A percentile compares a stretch with the other conserved stretches of the same genome.
Evolutionary conservation across 257 asterid species (phyloP).

Genomic region (Ilex aquifolium): DNA sequence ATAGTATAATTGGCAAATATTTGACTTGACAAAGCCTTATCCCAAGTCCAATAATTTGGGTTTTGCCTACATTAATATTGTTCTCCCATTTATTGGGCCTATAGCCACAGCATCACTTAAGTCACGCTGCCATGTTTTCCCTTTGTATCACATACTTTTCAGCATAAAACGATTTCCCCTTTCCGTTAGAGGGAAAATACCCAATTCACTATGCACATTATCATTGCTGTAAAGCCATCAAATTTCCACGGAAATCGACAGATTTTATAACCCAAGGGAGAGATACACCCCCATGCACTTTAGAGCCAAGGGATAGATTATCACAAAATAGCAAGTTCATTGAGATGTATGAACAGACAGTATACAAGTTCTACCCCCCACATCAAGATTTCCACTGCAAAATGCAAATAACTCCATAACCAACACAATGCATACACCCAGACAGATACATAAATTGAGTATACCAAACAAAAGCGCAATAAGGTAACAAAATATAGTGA

Average conservation of each 20-base stretch:
- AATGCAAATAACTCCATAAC: too few relatives aligned
- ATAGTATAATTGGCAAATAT: neutral
- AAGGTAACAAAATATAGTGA: too few relatives aligned
- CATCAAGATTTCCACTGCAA: too few relatives aligned
- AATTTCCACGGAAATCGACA: neutral
- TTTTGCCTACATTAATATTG: too few relatives aligned
- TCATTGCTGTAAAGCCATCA: neutral
- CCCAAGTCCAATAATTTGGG: neutral
- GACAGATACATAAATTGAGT: too few relatives aligned
- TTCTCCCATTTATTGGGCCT: neutral
- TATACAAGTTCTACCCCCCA: too few relatives aligned
- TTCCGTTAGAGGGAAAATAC: neutral
- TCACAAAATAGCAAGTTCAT: neutral
- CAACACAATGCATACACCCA: too few relatives aligned
- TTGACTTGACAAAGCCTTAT: neutral
- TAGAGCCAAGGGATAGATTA: neutral
- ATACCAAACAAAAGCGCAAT: too few relatives aligned
- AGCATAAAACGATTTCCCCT: neutral
- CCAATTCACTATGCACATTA: too few relatives aligned
- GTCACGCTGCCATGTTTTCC: neutral
- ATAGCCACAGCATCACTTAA: neutral
- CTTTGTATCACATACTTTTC: neutral
- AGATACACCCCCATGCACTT: neutral
- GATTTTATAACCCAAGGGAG: neutral
- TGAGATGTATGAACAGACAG: too few relatives aligned